Evolutionary conservation across 495 filamentous ascomycete genomes (phyloP), one percentile per base, ranked within the genome.

Genomic region (Ramalina peruviana): DNA sequence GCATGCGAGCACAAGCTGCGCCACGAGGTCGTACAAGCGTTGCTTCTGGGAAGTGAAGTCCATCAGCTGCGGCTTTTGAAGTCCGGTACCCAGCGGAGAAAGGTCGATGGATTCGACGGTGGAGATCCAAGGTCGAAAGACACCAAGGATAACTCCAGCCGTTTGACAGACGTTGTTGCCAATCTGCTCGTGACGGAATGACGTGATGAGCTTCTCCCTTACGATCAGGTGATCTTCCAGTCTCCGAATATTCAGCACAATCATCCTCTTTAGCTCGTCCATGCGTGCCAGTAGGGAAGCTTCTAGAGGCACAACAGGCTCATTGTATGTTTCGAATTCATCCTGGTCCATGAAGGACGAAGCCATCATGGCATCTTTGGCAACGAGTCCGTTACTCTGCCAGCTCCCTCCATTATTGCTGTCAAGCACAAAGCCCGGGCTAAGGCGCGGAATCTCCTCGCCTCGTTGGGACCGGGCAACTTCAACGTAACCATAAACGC

Each of bases 401-500:
- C 93, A 98, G 60, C 79, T 93, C 13, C 88, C 92, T 41, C 87
- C 88, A 20, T 75, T 72, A 45, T 72, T 77, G 58, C 85, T 93
- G 6, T 86, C 86, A 46, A 83, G 74, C 38, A 97, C 79, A 61
- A 98, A 98, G 2, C 92, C 93, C 21, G 92, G 92, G 38, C 86
- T 78, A 19, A 96, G 71, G n/a, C 92, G 80, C 4, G 84, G 83
- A 40, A 98, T 88, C 20, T 82, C 80, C 56, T 93, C 88, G 40
- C 87, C 88, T 41, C 89, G 75, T 60, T 97, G 92, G 57, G 90
- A 84, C 57, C 84, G 81, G 19, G 92, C 92, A 48, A 96, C 83
- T 58, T 97, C 90, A 13, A 96, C 90, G 65, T 93, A 98, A 53
- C 86, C 88, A 62, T 86, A 94, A 23, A 97, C 88, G 11, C 88